Percentiles rank a stretch among this genome's conserved stretches.
phyloP scores from a whole-genome alignment of 129 eudicot species.

The Ambrosia trifida region DNA sequence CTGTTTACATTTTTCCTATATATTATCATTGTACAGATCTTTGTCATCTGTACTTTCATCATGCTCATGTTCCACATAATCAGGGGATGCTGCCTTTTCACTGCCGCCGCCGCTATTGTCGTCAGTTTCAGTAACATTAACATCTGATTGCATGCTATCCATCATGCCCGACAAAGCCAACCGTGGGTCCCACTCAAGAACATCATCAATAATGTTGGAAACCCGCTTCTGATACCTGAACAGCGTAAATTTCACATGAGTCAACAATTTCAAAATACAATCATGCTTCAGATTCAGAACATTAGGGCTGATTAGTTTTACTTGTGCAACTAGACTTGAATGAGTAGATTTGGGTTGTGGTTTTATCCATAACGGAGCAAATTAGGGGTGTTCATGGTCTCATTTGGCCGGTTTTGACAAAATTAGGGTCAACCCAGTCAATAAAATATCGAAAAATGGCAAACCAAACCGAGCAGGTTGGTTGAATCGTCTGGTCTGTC shows the following conservation, averaged over 20 bases:
- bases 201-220: slow-evolving; percentile 93
- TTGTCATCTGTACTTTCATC: slow-evolving; percentile 44
- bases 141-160: slow-evolving; percentile 65
- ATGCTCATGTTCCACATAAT: slow-evolving; percentile 29
- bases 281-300: slow-evolving; percentile 3
- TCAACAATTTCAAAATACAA: background rate
- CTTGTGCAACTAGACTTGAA: background rate
- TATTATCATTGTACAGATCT: slow-evolving; percentile 38
- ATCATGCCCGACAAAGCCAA: slow-evolving; percentile 95
- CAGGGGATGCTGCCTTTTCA: slow-evolving; percentile 21
- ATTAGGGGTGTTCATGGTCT: too few relatives aligned
- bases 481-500: too few relatives aligned
- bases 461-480: background rate
- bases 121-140: slow-evolving; percentile 54
- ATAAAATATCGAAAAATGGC: too few relatives aligned
- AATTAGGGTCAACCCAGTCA: too few relatives aligned
- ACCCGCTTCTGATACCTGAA: slow-evolving; percentile 96
- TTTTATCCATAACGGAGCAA: too few relatives aligned
- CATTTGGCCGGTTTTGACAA: too few relatives aligned
- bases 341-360: background rate
- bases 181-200: slow-evolving; percentile 93
- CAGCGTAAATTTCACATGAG: background rate
- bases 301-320: background rate
- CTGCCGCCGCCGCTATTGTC: slow-evolving; percentile 40
- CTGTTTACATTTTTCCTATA: slow-evolving; percentile 41